Evolutionary conservation across 371 early-diverging fungal genomes (phyloP).

Genomic region (Smittium mucronatum): DNA sequence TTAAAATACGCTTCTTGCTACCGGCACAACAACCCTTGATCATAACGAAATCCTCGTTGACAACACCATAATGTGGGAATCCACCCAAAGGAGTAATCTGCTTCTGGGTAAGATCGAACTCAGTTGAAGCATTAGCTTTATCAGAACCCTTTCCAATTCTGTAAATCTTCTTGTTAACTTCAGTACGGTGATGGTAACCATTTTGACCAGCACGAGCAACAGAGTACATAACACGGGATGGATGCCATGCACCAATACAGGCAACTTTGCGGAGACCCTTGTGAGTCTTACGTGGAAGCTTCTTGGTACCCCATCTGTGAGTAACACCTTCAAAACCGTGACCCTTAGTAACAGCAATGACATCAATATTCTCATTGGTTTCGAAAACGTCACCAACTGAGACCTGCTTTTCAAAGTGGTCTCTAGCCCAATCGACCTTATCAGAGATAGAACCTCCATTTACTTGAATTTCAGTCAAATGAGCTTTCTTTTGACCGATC

Average conservation of each 20-base stretch:
- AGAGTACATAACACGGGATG: slow-evolving; percentile 98
- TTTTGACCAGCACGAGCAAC: slow-evolving; percentile 99
- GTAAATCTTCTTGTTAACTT: slow-evolving; percentile 99
- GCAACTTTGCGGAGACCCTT: slow-evolving; percentile 99
- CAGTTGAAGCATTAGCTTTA: slow-evolving; percentile 79
- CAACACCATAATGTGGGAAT: slow-evolving; percentile 98
- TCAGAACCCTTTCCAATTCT: slow-evolving; percentile 90
- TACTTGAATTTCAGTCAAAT: slow-evolving; percentile 98
- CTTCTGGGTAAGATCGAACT: slow-evolving; percentile 97
- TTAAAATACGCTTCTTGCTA: slow-evolving; percentile 96
- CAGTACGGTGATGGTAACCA: slow-evolving; percentile 99
- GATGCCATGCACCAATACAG: slow-evolving; percentile 99
- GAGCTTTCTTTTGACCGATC: slow-evolving; percentile 97
- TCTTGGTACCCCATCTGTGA: slow-evolving; percentile 99
- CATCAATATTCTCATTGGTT: slow-evolving; percentile 97
- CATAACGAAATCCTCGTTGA: slow-evolving; percentile 97
- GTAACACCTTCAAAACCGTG: slow-evolving; percentile 99
- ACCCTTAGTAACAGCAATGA: slow-evolving; percentile 99
- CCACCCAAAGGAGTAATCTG: slow-evolving; percentile 98
- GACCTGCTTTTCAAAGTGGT: slow-evolving; percentile 96
- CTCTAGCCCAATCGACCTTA: slow-evolving; percentile 96
- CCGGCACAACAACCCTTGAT: slow-evolving; percentile 98
- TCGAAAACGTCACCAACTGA: slow-evolving; percentile 81
- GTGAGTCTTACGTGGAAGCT: slow-evolving; percentile 99
- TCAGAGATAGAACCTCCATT: slow-evolving; percentile 97